Conservation (phyloP, 2,329 filamentous ascomycete genomes). For the Ascochyta fabae region DNA sequence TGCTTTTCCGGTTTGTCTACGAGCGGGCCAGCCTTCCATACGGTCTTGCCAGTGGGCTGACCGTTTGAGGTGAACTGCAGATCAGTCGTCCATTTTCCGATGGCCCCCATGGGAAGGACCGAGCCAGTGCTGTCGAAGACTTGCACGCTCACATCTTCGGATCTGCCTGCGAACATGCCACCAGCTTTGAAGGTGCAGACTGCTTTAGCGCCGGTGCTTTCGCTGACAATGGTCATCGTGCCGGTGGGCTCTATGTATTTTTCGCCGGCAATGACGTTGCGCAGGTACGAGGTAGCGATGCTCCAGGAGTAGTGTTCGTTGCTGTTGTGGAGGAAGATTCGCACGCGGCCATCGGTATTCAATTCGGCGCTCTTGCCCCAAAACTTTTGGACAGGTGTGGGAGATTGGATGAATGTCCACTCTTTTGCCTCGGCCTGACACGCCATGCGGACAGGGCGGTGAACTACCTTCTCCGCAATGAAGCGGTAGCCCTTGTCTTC, state of each 20-base stretch:
- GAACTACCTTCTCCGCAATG: constrained; percentile 92
- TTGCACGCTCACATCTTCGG: constrained; percentile 85
- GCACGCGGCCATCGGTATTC: constrained; percentile 86
- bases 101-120: constrained; percentile 70
- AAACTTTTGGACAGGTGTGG: constrained; percentile 92
- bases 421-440: constrained; percentile 86
- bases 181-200: constrained; percentile 91
- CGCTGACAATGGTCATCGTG: constrained; percentile 83
- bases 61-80: constrained; percentile 72
- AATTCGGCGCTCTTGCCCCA: constrained; percentile 98
- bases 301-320: constrained; percentile 90
- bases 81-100: constrained; percentile 83
- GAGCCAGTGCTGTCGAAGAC: constrained; percentile 71
- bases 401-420: constrained; percentile 89
- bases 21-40: constrained; percentile 80
- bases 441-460: constrained; percentile 89
- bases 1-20: constrained; percentile 80
- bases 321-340: constrained; percentile 74
- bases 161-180: constrained; percentile 95
- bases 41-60: constrained; percentile 64
- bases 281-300: constrained; percentile 85
- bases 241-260: constrained; percentile 97
- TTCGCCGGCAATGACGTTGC: constrained; percentile 96
- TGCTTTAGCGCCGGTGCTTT: constrained; percentile 82
- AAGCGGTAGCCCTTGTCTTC: constrained; percentile 88